Evolutionary conservation across 2,329 filamentous ascomycete genomes (phyloP).

Genomic region (Pseudogymnoascus sp.): DNA sequence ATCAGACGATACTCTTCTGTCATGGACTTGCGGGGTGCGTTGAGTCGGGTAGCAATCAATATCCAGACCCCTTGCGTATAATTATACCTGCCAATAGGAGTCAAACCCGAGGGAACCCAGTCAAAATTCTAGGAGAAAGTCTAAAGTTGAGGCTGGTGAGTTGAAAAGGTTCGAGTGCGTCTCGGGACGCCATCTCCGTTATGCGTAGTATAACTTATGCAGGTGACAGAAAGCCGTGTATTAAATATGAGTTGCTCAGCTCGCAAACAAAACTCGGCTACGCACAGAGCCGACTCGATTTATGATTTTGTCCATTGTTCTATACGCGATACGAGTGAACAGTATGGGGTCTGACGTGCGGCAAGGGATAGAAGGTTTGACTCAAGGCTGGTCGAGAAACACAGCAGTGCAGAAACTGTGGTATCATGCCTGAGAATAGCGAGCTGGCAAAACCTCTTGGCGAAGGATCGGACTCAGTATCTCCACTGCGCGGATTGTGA

Average conservation of each 20-base stretch:
- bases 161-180: background rate
- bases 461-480: background rate
- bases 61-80: background rate
- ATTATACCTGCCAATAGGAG: background rate
- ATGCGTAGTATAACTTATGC: background rate
- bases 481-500: background rate
- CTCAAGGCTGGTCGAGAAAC: background rate
- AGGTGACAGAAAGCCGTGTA: background rate
- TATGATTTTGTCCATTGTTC: background rate
- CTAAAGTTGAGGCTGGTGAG: background rate
- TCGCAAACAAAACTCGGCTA: background rate
- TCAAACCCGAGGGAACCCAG: background rate
- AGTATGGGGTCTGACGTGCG: background rate
- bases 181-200: background rate
- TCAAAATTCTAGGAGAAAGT: background rate
- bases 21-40: constrained; percentile 1
- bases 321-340: background rate
- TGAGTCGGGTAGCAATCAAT: constrained; percentile 4
- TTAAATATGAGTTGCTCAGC: background rate
- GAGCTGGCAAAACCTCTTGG: background rate
- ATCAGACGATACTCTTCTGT: background rate
- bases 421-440: background rate
- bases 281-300: background rate
- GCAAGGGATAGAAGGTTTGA: background rate
- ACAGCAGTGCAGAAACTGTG: no score